A percentile compares a stretch with the other conserved stretches of the same genome.
Evolutionary conservation across 73 alveolate species (phyloP).

Genomic region (Tetrahymena elliotti): DNA sequence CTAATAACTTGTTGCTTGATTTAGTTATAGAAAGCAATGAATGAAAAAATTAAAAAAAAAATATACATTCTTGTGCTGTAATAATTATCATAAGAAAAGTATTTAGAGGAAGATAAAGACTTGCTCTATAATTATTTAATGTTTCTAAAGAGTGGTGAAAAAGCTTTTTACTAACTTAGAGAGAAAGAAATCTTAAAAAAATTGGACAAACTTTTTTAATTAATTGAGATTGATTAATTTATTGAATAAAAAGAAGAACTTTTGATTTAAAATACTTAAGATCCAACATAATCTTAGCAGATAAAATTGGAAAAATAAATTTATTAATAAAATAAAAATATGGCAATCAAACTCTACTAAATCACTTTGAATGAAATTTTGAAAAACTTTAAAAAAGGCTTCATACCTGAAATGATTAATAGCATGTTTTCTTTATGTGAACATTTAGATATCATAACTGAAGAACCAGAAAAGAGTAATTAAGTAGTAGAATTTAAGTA

Average conservation of each 20-base stretch:
- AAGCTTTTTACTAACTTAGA: too few species aligned
- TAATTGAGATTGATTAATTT: background rate
- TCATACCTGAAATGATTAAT: background rate
- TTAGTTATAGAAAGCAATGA: background rate
- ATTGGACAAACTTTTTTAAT: too few species aligned
- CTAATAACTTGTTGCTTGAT: background rate
- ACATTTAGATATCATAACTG: background rate
- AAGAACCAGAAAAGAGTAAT: too few species aligned
- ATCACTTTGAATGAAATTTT: background rate
- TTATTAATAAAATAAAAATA: too few species aligned
- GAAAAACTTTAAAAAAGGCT: background rate
- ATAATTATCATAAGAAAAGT: background rate
- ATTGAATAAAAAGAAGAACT: background rate
- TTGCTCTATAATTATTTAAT: too few species aligned
- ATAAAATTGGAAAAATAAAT: background rate
- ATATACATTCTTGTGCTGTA: background rate
- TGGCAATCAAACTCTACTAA: background rate
- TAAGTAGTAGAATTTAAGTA: background rate
- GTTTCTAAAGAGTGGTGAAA: background rate
- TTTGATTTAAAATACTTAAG: background rate
- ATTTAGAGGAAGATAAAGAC: background rate
- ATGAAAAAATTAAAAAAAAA: too few species aligned
- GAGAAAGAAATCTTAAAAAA: background rate
- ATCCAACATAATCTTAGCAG: too few species aligned
- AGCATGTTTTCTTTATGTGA: background rate